phyloP scores from a whole-genome alignment of 2,329 filamentous ascomycete species.

The Septoria petroselini region DNA sequence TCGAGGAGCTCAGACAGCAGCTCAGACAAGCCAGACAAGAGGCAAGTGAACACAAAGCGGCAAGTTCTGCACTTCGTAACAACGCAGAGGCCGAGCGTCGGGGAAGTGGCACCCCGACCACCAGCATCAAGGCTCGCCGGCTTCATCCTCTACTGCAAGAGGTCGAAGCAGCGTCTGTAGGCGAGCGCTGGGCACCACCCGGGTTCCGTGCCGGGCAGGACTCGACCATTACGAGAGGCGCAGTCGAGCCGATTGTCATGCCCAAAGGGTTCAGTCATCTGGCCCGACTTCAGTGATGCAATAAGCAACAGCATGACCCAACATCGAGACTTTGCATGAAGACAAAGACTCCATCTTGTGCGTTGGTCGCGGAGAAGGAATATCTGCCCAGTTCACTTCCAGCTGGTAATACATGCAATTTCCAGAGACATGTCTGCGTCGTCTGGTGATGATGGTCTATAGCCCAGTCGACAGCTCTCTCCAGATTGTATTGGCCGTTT shows the following conservation, averaged over 20 bases:
- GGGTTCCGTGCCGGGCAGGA: slow-evolving; percentile 9
- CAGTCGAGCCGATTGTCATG: slow-evolving; percentile 9
- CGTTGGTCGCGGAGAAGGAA: too few relatives aligned
- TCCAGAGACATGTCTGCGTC: too few relatives aligned
- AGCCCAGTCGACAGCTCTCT: too few relatives aligned
- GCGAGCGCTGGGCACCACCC: slow-evolving; percentile 11
- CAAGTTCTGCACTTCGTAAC: neutral
- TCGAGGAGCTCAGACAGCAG: neutral
- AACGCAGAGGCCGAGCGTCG: neutral
- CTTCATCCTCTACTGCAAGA: slow-evolving; percentile 2
- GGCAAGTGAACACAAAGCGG: neutral
- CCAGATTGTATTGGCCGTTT: too few relatives aligned
- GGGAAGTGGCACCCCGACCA: neutral
- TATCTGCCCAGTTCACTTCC: too few relatives aligned
- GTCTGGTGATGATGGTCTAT: too few relatives aligned
- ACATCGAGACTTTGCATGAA: too few relatives aligned
- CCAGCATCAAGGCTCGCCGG: slow-evolving; percentile 1
- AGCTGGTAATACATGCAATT: too few relatives aligned
- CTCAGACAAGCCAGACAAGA: neutral
- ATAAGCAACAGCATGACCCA: too few relatives aligned
- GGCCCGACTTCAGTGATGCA: slow-evolving; percentile 5
- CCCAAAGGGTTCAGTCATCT: slow-evolving; percentile 7
- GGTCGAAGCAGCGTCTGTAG: slow-evolving; percentile 12
- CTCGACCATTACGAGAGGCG: slow-evolving; percentile 7
- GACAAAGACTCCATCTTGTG: too few relatives aligned